Conservation (phyloP, 2,329 filamentous ascomycete genomes). For the Cladosporium sp. region DNA sequence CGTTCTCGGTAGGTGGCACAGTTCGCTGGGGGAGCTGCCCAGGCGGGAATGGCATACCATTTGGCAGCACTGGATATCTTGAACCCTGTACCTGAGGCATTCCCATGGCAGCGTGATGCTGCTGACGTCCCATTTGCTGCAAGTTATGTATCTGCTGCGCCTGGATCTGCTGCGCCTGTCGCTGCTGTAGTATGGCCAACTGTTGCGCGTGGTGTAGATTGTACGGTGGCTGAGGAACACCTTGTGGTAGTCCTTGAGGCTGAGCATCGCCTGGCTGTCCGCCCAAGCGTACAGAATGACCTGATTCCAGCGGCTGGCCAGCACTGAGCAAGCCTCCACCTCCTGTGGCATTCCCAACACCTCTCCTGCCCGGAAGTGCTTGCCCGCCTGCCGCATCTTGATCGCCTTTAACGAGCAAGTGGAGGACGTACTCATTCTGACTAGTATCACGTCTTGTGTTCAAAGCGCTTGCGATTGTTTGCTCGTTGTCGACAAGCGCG, state of each 20-base stretch:
- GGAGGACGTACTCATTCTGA: constrained; percentile 32
- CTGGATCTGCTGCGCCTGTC: constrained; percentile 17
- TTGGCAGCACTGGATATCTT: background rate
- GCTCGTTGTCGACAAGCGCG: constrained; percentile 46
- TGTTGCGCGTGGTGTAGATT: constrained; percentile 4
- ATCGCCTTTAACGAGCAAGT: constrained; percentile 28
- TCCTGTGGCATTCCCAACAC: constrained; percentile 10
- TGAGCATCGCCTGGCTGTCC: background rate
- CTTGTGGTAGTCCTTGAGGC: background rate
- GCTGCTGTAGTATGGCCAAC: constrained; percentile 12
- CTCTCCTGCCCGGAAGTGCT: constrained; percentile 1
- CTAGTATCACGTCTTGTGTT: constrained; percentile 46
- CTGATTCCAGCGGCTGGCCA: background rate
- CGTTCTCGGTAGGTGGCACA: background rate
- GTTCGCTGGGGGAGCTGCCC: background rate
- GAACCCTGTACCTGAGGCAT: background rate
- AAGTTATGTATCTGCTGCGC: constrained; percentile 8
- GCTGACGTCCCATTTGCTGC: constrained; percentile 13
- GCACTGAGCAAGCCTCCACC: background rate
- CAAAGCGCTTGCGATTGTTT: constrained; percentile 48
- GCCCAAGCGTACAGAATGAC: background rate
- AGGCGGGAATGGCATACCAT: background rate
- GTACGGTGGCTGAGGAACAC: background rate
- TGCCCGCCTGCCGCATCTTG: background rate
- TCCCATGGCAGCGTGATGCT: constrained; percentile 8